Base-by-base conservation (phyloP, 1,284 basidiomycete genomes). In the Sanghuangporus sanghuang region DNA sequence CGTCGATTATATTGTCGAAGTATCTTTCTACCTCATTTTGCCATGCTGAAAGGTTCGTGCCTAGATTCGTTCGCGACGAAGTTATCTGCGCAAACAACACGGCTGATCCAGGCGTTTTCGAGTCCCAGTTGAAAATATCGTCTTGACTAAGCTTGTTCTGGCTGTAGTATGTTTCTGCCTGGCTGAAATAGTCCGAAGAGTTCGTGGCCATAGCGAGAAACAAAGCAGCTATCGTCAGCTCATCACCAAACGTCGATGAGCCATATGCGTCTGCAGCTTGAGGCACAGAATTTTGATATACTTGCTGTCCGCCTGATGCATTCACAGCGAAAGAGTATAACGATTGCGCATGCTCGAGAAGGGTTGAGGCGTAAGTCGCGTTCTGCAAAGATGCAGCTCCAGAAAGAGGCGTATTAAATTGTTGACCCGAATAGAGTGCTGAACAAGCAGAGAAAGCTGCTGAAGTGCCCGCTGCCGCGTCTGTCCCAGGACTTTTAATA, bases 361-460 rank as follows among this genome's bases (percentile, higher is more conserved):
- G 83, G 3, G 77, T 80, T 8, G 79, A 72, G 0, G 92, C 83
- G 70, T 96, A 97, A 0, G 85, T 83, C 1, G 82, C 73, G 71
- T 97, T 90, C 57, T 81, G 79, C n/a, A 96, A 79, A 0, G 85
- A 84, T 1, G 89, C 85, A 8, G 88, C 85, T 2, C 82, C 76
- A 62, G 82, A 85, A 49, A 79, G 77, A 32, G 78, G 72, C 36
- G 83, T 78, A 56, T 75, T 75, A 72, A 87, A 85, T 8, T 77
- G 69, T 52, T 75, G 78, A 60, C 81, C 81, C 50, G 85, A 78
- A 72, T 96, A 97, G 36, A 96, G 81, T 64, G 87, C 82, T 0
- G 93, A 88, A 68, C 90, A 94, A 0, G 94, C 85, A 8, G 95
- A 85, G 71, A 97, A 95, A 6, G 95, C 93, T 1, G 92, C 89